Evolutionary conservation across 2,329 filamentous ascomycete genomes (phyloP).

Genomic region (Raffaelea arxii): DNA sequence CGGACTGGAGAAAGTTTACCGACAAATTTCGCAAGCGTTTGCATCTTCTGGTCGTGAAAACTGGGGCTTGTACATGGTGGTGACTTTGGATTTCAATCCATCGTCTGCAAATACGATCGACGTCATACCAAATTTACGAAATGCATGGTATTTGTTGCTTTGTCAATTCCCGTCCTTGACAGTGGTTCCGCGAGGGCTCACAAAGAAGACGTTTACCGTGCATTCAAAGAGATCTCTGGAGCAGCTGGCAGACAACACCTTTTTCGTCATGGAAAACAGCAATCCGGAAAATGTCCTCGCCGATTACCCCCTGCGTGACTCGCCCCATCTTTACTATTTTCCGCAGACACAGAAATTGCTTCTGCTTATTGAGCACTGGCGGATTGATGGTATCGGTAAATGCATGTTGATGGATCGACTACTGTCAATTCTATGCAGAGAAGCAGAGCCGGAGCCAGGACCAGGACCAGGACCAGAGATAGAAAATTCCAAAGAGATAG

Average conservation of each 20-base stretch:
- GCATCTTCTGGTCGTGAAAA: neutral
- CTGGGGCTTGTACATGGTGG: neutral
- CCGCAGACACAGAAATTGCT: neutral
- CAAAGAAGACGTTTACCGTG: neutral
- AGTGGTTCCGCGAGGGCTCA: neutral
- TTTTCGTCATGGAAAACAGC: neutral
- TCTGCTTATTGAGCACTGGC: neutral
- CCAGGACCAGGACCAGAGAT: too few species aligned
- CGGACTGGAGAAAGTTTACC: neutral
- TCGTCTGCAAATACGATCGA: too few species aligned
- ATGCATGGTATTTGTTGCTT: neutral
- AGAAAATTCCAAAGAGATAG: too few species aligned
- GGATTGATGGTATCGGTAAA: neutral
- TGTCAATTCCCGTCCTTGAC: neutral
- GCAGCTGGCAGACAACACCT: too few species aligned
- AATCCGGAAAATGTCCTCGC: neutral
- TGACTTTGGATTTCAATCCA: neutral
- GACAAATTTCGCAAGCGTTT: neutral
- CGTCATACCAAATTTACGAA: too few species aligned
- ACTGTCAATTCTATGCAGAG: neutral
- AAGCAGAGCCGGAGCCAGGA: neutral
- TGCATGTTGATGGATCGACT: neutral
- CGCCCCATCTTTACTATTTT: neutral
- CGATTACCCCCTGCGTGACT: neutral
- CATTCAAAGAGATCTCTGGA: neutral